phyloP scores from a whole-genome alignment of 305 asterid species.

The Fraxinus xanthoxyloides region DNA sequence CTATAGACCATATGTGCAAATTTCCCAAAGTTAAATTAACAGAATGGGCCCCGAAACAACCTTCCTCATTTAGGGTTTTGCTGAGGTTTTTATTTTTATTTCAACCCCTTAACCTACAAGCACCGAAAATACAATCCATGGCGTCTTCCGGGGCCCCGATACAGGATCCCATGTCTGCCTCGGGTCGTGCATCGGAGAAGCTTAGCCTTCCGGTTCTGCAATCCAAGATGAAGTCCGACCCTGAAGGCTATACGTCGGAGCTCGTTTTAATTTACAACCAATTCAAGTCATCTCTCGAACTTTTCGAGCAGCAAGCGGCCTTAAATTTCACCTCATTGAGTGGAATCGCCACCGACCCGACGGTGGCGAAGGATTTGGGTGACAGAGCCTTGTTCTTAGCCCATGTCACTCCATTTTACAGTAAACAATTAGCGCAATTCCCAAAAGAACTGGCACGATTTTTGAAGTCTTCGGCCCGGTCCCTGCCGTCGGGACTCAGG shows the following conservation, averaged over 20 bases:
- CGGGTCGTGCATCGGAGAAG: slow-evolving; percentile 58
- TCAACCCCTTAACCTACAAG: not conserved
- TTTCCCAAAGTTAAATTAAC: too few relatives aligned
- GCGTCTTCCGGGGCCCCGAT: not conserved
- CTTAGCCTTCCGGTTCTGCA: slow-evolving; percentile 63
- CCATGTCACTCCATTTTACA: slow-evolving; percentile 74
- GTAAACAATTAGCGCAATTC: slow-evolving; percentile 40
- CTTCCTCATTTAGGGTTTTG: too few relatives aligned
- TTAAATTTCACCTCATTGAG: slow-evolving; percentile 73
- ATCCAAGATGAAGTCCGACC: slow-evolving; percentile 78
- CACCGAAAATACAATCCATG: slow-evolving; percentile 3
- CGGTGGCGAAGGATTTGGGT: slow-evolving; percentile 74
- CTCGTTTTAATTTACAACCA: slow-evolving; percentile 61
- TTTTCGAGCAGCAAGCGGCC: slow-evolving; percentile 80
- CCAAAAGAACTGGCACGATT: slow-evolving; percentile 64
- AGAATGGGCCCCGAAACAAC: not conserved
- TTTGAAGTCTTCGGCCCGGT: slow-evolving; percentile 54
- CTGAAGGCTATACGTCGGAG: slow-evolving; percentile 77
- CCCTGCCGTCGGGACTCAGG: slow-evolving; percentile 68
- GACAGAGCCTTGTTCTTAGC: slow-evolving; percentile 77
- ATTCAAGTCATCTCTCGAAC: slow-evolving; percentile 72
- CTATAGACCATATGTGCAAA: not conserved
- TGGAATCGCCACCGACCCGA: slow-evolving; percentile 58
- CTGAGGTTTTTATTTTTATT: not conserved
- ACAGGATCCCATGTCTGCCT: slow-evolving; percentile 43